Conservation (phyloP, 805 yeast genomes). For the Tetrapisispora arboricola region DNA sequence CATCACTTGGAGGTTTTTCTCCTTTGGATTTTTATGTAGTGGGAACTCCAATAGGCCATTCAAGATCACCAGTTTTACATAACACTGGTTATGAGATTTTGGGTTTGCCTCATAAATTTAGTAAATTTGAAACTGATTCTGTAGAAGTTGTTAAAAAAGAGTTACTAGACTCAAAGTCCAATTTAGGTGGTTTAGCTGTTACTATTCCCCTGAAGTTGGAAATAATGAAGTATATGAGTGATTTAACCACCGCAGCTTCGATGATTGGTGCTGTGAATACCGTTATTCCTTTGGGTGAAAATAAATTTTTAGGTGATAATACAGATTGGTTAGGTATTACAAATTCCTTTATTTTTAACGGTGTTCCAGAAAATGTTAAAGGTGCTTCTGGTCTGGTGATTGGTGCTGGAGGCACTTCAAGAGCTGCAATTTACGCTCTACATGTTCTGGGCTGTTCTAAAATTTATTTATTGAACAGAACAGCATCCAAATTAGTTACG, state of each 20-base stretch:
- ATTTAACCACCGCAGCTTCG: constrained; percentile 65
- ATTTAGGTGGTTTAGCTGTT: constrained; percentile 89
- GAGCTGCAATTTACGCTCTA: constrained; percentile 89
- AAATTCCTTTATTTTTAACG: constrained; percentile 52
- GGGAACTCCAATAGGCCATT: constrained; percentile 76
- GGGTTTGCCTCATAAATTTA: constrained; percentile 68
- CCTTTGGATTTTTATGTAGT: constrained; percentile 57
- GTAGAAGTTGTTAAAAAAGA: constrained; percentile 45
- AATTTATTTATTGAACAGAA: constrained; percentile 76
- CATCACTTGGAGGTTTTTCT: constrained; percentile 52
- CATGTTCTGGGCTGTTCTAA: constrained; percentile 63
- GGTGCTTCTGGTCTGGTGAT: constrained; percentile 59
- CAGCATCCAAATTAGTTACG: constrained; percentile 50
- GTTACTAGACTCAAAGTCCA: constrained; percentile 34
- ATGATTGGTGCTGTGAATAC: constrained; percentile 94
- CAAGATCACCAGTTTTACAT: constrained; percentile 84
- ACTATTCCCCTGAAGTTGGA: constrained; percentile 89
- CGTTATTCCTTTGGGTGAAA: constrained; percentile 43
- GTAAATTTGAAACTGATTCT: constrained; percentile 54
- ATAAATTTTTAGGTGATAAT: constrained; percentile 65
- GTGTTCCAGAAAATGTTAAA: constrained; percentile 39
- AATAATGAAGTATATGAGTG: constrained; percentile 55
- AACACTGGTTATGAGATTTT: constrained; percentile 64
- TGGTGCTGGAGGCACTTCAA: constrained; percentile 97
- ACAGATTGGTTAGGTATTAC: constrained; percentile 93